Evolutionary conservation across 73 alveolate genomes (phyloP).

Genomic region (Tetrahymena thermophila): DNA sequence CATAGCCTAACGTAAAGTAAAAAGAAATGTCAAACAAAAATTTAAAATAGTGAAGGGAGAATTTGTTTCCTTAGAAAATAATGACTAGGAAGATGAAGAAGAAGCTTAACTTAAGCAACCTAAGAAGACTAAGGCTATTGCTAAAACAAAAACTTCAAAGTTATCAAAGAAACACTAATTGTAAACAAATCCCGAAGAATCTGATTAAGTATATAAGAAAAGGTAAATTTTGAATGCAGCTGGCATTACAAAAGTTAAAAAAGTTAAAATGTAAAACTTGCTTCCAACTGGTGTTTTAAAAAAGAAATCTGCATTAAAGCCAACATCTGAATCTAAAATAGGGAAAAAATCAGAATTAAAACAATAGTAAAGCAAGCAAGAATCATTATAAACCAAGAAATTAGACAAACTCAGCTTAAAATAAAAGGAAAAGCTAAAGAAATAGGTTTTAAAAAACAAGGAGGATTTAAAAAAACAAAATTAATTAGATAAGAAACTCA

Average conservation of each 20-base stretch:
- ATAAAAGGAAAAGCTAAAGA: not conserved
- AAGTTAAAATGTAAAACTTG: not conserved
- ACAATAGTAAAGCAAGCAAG: not conserved
- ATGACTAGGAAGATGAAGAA: not conserved
- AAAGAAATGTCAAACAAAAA: not conserved
- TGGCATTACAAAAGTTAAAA: not conserved
- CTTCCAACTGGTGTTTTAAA: not conserved
- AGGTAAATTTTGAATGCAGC: not conserved
- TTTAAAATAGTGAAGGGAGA: not conserved
- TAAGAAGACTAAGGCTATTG: not conserved
- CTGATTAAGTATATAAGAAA: not conserved
- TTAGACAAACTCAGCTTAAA: not conserved
- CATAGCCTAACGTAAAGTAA: not conserved
- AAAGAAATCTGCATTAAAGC: not conserved
- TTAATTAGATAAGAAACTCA: not conserved
- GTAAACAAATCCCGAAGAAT: not conserved
- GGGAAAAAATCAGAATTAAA: not conserved
- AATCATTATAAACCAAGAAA: not conserved
- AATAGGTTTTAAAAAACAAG: not conserved
- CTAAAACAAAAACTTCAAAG: not conserved
- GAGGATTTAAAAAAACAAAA: not conserved
- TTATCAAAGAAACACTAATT: not conserved
- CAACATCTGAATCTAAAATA: not conserved
- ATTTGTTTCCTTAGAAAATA: not conserved
- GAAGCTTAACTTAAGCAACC: not conserved